Evolutionary conservation across 768 basidiomycete genomes (phyloP).

Genomic region (Mycena belliarum): DNA sequence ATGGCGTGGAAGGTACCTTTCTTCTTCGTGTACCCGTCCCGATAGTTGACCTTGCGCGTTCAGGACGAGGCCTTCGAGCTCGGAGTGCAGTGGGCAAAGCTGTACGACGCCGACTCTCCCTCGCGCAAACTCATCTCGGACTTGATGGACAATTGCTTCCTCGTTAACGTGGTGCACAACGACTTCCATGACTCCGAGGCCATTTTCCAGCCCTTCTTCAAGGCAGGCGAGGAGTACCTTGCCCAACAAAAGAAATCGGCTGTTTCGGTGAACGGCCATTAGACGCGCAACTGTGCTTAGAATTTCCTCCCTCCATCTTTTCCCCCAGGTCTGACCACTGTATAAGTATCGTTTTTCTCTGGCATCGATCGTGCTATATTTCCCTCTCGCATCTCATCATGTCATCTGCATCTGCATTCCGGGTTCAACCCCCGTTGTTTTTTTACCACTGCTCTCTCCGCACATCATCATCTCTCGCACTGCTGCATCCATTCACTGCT

Average conservation of each 20-base stretch:
- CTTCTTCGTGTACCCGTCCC: neutral
- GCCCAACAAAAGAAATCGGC: slow-evolving; percentile 29
- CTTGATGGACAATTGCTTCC: slow-evolving; percentile 78
- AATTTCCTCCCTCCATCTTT: slow-evolving; percentile 4
- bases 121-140: slow-evolving; percentile 75
- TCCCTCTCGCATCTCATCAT: slow-evolving; percentile 8
- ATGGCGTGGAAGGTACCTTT: slow-evolving; percentile 92
- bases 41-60: slow-evolving; percentile 6
- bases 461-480: slow-evolving; percentile 7
- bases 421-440: slow-evolving; percentile 88
- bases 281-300: slow-evolving; percentile 19
- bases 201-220: slow-evolving; percentile 86
- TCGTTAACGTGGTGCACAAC: slow-evolving; percentile 97
- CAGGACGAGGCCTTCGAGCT: slow-evolving; percentile 95
- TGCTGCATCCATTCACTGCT: slow-evolving; percentile 15
- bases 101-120: slow-evolving; percentile 78
- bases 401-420: slow-evolving; percentile 36
- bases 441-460: slow-evolving; percentile 33
- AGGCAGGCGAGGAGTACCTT: slow-evolving; percentile 66
- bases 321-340: slow-evolving; percentile 7
- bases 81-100: slow-evolving; percentile 85
- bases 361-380: slow-evolving; percentile 23
- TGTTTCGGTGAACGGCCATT: slow-evolving; percentile 44
- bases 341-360: slow-evolving; percentile 18
- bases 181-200: slow-evolving; percentile 84